phyloP scores from a whole-genome alignment of 2,329 filamentous ascomycete genomes.

The Biscogniauxia sp. region DNA sequence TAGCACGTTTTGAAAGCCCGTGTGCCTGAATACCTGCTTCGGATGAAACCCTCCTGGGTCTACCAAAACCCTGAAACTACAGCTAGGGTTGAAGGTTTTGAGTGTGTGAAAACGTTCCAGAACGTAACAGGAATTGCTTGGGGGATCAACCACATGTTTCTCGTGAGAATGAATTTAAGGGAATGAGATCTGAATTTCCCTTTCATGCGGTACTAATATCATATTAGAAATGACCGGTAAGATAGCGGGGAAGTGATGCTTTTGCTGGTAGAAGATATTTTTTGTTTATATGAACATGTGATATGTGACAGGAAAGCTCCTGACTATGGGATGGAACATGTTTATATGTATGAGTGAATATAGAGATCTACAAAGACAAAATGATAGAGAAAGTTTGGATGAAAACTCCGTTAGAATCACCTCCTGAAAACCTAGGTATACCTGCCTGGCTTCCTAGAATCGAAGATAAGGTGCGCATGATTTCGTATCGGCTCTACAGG shows the following conservation, averaged over 20 bases:
- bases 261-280: neutral
- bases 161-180: neutral
- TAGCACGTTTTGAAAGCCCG: neutral
- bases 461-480: neutral
- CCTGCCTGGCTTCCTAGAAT: neutral
- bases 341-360: too few species aligned
- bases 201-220: neutral
- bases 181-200: neutral
- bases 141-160: neutral
- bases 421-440: neutral
- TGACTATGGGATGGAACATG: too few species aligned
- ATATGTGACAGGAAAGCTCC: too few species aligned
- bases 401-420: neutral
- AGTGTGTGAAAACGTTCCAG: neutral
- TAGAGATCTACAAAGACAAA: too few species aligned
- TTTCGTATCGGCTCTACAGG: neutral
- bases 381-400: too few species aligned
- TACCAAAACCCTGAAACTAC: neutral
- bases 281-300: neutral
- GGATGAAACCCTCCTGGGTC: neutral
- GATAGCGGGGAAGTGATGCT: neutral
- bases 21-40: neutral
- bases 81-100: neutral
- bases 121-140: neutral
- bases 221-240: neutral